A percentile compares a stretch with the other conserved stretches of the same genome.
Evolutionary conservation across 441 rosid genomes (phyloP).

Genomic region (Adansonia grandidieri): DNA sequence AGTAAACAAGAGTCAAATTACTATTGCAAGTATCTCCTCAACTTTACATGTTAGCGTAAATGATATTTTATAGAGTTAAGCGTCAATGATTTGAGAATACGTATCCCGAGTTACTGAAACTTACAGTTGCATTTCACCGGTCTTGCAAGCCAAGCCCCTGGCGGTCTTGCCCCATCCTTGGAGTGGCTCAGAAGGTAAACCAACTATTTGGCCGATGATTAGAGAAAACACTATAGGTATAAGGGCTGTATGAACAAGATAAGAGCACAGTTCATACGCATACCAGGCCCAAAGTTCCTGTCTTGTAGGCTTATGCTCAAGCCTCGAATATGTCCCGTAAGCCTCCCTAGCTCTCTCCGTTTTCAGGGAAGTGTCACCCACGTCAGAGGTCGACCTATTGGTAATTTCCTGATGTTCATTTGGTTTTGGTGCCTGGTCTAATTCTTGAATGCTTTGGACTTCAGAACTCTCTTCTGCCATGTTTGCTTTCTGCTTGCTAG

Average conservation of each 20-base stretch:
- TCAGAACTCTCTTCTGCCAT: slow-evolving; percentile 22
- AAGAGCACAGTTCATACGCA: slow-evolving; percentile 53
- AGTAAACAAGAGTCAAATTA: too few species aligned
- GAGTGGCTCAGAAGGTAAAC: slow-evolving; percentile 33
- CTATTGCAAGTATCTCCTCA: not conserved
- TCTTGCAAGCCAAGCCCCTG: slow-evolving; percentile 38
- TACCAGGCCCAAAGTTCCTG: slow-evolving; percentile 56
- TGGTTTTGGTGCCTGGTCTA: not conserved
- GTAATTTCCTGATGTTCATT: not conserved
- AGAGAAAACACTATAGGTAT: slow-evolving; percentile 61
- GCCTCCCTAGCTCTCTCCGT: slow-evolving; percentile 35
- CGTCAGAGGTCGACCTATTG: not conserved
- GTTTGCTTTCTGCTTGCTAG: not conserved
- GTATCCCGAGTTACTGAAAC: slow-evolving; percentile 2
- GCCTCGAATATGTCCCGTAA: slow-evolving; percentile 20
- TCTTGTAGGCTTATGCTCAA: slow-evolving; percentile 40
- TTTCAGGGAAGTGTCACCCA: slow-evolving; percentile 31
- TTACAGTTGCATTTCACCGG: slow-evolving; percentile 49
- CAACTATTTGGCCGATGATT: slow-evolving; percentile 45
- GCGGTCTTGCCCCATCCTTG: slow-evolving; percentile 33
- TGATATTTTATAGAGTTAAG: not conserved
- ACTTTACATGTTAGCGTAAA: not conserved
- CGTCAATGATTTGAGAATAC: not conserved
- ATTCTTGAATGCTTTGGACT: slow-evolving; percentile 5
- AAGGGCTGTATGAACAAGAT: slow-evolving; percentile 49